Conservation (phyloP, 148 eudicot genomes). For the Talinum fruticosum region DNA sequence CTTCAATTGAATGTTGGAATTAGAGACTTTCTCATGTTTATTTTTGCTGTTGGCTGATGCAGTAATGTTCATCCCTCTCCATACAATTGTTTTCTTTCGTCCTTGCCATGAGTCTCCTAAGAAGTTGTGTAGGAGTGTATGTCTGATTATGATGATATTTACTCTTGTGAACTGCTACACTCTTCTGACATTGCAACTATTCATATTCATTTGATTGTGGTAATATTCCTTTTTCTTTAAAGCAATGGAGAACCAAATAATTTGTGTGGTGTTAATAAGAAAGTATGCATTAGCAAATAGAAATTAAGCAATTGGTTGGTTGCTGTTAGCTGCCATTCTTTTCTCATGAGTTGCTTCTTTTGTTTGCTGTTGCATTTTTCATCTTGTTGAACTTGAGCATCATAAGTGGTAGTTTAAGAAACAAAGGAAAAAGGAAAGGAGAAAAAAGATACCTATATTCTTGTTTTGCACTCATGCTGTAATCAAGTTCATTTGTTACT, state of each 20-base stretch:
- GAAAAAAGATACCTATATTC: not conserved
- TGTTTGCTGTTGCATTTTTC: not conserved
- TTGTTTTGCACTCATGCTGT: slow-evolving; percentile 2
- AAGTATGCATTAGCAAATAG: not conserved
- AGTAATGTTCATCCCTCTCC: not conserved
- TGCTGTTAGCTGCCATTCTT: not conserved
- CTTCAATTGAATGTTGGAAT: not conserved
- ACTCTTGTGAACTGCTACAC: not conserved
- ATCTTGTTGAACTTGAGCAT: not conserved
- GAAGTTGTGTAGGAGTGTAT: not conserved
- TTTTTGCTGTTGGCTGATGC: not conserved
- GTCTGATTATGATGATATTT: not conserved
- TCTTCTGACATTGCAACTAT: not conserved
- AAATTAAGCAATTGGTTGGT: not conserved
- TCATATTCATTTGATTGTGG: not conserved
- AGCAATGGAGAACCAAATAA: not conserved
- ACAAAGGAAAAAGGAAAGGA: not conserved
- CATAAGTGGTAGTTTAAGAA: not conserved
- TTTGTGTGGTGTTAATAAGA: not conserved
- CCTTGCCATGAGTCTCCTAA: not conserved
- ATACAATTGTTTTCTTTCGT: too few relatives aligned
- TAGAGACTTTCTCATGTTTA: not conserved
- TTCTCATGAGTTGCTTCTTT: not conserved
- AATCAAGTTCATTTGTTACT: not conserved
- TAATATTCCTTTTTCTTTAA: not conserved